Percentiles rank a stretch among this genome's conserved stretches.
Conservation (phyloP, 1,139 yeast species). For the Suhomyces guaymorum region DNA sequence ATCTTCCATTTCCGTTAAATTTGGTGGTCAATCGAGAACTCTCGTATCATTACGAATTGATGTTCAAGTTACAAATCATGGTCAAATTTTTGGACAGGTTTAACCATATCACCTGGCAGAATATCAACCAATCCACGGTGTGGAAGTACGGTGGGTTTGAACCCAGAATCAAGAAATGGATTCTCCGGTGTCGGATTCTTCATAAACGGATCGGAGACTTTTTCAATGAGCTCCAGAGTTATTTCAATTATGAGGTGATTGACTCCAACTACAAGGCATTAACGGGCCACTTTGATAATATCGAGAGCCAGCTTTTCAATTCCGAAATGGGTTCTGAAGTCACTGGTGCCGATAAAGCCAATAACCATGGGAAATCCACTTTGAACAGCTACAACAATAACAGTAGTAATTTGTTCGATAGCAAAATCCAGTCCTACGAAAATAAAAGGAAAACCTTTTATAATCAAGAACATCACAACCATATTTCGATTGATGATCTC, state of each 20-base stretch:
- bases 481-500: conserved; percentile 53
- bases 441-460: conserved; percentile 5
- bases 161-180: conserved; percentile 53
- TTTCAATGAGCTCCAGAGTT: conserved; percentile 55
- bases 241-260: conserved; percentile 61
- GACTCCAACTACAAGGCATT: conserved; percentile 56
- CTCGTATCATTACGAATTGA: conserved; percentile 74
- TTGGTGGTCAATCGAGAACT: conserved; percentile 70
- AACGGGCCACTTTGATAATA: conserved; percentile 23
- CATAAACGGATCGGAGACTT: conserved; percentile 66
- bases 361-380: conserved; percentile 6
- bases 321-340: conserved; percentile 17
- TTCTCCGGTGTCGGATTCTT: conserved; percentile 54
- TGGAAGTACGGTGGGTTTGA: conserved; percentile 60
- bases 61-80: conserved; percentile 70
- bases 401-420: conserved; percentile 34
- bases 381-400: conserved; percentile 26
- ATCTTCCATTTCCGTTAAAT: conserved; percentile 84
- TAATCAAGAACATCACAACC: conserved; percentile 6
- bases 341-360: neutral
- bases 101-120: conserved; percentile 72
- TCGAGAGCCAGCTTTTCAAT: conserved; percentile 19
- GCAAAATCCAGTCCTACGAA: conserved; percentile 22
- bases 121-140: conserved; percentile 61
- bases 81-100: conserved; percentile 62